Base-by-base conservation (phyloP, 2,329 filamentous ascomycete genomes). In the Ceratocystis papillata region DNA sequence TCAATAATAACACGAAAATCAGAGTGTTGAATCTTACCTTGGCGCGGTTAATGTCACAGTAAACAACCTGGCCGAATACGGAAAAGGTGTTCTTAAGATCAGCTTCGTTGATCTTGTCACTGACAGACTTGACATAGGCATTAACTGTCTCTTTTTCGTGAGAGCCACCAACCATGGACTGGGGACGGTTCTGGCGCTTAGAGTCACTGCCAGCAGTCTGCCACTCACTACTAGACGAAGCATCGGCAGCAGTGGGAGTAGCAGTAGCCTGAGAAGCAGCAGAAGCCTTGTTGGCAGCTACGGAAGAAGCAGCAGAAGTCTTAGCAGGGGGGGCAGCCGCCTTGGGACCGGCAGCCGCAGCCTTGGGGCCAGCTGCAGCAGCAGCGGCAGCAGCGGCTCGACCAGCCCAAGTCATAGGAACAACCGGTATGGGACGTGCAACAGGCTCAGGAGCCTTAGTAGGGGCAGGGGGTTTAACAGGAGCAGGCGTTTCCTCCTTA, bases 121-220 rank as follows among this genome's bases (percentile, higher is more conserved):
- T 93, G 62, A 97, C 93, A 72, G 93, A 96, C 81, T 96, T 96
- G 76, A 99, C 90, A 76, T 96, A 97, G 22, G 88, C 94, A 71
- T 91, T 83, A 65, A 87, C 87, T 69, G 84, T 84, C 69, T 93
- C 87, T 72, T 90, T 88, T 72, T 92, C 88, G 60, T 78, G 74
- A n/a, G 78, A 76, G 30, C 80, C 75, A 63, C 79, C 79, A 66
- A 84, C 80, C 71, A 84, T 80, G 65, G 86, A 83, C 75, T 89
- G 87, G 63, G 83, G 83, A 69, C 90, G 85, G 72, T 86, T 87
- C 75, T 94, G 89, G 74, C 90, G 87, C 81, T 94, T 94, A 71
- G 87, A 87, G 76, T 96, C 88, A 66, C 85, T 83, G 67, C 87
- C 87, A 65, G 89, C 93, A 62, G 89, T 93, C 76, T 96, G 93